A percentile compares a stretch with the other conserved stretches of the same genome.
Evolutionary conservation across 352 stramenopile genomes (phyloP).

Genomic region (Globisporangium emineosum): DNA sequence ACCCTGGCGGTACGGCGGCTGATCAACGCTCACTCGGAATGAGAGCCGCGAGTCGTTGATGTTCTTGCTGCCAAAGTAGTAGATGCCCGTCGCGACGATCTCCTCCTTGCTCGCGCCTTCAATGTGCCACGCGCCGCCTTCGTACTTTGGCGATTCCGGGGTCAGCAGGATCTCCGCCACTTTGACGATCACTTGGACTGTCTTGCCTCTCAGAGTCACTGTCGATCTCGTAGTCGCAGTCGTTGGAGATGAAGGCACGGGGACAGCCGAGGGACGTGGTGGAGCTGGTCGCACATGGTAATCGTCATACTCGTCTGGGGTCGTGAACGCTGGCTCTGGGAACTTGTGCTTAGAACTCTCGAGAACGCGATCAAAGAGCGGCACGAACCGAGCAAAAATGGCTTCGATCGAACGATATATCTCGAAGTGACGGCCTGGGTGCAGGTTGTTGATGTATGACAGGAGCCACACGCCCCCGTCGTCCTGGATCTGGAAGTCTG

Average conservation of each 20-base stretch:
- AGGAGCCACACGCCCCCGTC: slow-evolving; percentile 20
- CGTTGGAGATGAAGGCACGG: background rate
- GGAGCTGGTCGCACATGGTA: no score
- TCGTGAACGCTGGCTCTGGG: background rate
- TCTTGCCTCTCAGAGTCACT: slow-evolving; percentile 22
- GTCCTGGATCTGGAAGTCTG: slow-evolving; percentile 24
- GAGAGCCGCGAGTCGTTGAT: slow-evolving; percentile 33
- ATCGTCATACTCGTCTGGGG: slow-evolving; percentile 10
- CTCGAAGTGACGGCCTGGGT: slow-evolving; percentile 19
- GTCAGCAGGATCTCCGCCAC: slow-evolving; percentile 47
- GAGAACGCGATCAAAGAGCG: slow-evolving; percentile 37
- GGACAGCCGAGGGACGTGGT: slow-evolving; percentile 13
- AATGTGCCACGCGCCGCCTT: slow-evolving; percentile 41
- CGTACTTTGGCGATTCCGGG: slow-evolving; percentile 34
- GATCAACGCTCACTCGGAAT: slow-evolving; percentile 29
- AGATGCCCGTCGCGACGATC: slow-evolving; percentile 45
- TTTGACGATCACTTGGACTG: slow-evolving; percentile 44
- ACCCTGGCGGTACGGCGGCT: slow-evolving; percentile 24
- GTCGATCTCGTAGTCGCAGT: background rate
- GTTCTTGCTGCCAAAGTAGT: slow-evolving; percentile 50
- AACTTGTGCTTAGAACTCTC: background rate
- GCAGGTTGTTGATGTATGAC: slow-evolving; percentile 59
- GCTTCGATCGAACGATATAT: slow-evolving; percentile 31
- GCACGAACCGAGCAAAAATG: slow-evolving; percentile 35
- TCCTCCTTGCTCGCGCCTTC: slow-evolving; percentile 38